Conservation (phyloP, 164 flowering plant species). For the Hamamelis virginiana region DNA sequence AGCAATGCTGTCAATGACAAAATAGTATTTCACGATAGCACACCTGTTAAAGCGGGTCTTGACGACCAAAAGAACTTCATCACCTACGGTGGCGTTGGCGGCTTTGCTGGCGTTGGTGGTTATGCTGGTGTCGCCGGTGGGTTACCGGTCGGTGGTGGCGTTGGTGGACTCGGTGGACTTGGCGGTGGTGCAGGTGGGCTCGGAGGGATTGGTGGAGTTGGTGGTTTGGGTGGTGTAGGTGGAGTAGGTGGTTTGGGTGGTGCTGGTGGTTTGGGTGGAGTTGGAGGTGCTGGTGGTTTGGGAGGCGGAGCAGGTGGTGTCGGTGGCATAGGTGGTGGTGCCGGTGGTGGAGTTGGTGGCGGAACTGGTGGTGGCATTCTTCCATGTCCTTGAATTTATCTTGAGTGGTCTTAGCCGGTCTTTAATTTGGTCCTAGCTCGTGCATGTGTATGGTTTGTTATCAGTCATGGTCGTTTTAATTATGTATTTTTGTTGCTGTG, state of each 20-base stretch:
- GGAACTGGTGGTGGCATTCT: slow-evolving; percentile 4
- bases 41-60: slow-evolving; percentile 12
- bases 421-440: no score
- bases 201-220: slow-evolving; percentile 15
- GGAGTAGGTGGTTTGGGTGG: slow-evolving; percentile 21
- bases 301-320: slow-evolving; percentile 9
- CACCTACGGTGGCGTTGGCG: slow-evolving; percentile 30
- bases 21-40: not conserved
- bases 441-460: no score
- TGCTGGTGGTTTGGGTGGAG: slow-evolving; percentile 19
- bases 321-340: slow-evolving; percentile 13
- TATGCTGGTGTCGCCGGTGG: slow-evolving; percentile 23
- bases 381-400: not conserved
- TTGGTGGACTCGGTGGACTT: slow-evolving; percentile 31
- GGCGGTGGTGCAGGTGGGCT: slow-evolving; percentile 25
- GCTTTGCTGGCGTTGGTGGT: slow-evolving; percentile 30
- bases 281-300: slow-evolving; percentile 13
- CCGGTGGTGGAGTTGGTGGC: slow-evolving; percentile 12
- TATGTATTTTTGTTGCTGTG: no score
- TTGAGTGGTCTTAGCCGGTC: no score
- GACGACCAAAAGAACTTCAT: slow-evolving; percentile 39
- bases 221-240: slow-evolving; percentile 4
- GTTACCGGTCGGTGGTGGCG: slow-evolving; percentile 14
- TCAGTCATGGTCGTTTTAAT: no score
- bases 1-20: slow-evolving; percentile 1